Base-by-base conservation (phyloP, 257 asterid species). In the Fraxinus americana region DNA sequence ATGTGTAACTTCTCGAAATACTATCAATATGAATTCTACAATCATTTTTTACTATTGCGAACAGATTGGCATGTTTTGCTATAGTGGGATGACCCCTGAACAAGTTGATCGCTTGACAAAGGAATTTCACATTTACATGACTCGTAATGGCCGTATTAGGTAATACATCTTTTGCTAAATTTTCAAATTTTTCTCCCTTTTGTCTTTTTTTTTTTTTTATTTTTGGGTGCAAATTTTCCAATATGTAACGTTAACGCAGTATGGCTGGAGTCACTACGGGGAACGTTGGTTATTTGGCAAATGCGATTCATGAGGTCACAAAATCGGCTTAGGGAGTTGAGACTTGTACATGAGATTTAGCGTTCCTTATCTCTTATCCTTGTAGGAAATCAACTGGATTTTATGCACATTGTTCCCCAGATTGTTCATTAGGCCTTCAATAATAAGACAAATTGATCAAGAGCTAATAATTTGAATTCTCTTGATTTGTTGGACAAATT, bases 51-150 rank as follows among this genome's bases (percentile, higher is more conserved):
- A 69, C 7, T 71, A 78, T 54, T 61, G 69, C 45, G 16, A 27
- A 75, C 93, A 94, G 99, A 93, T 95, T 77, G 99, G 99, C 79
- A 95, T 95, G 99, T 95, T 95, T 82, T 95, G 99, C 89, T 95
- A 89, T 72, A 95, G 99, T 67, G 99, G 99, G 75, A 83, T 95
- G 98, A 88, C 97, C 4, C 97, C 98, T 0, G 99, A 92, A 79
- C 97, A 95, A 89, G 99, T 95, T n/a, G 99, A 93, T 83, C 96
- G 90, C 70, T 84, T 95, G 90, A 95, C 97, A 2, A 89, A 89
- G 7, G 97, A 95, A 77, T 93, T 83, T 72, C 97, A 93, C 86
- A 91, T 95, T 71, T 95, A 95, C 87, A 82, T 95, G 97, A 95
- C 99, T 81, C 93, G 98, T 54, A 95, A 93, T 82, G 98, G 99